These are phyloP conservation scores for Hymenoscyphus fructigenus DNA, from an alignment of 2,329 filamentous ascomycete genomes.

Conservation along the genomic window DNA sequence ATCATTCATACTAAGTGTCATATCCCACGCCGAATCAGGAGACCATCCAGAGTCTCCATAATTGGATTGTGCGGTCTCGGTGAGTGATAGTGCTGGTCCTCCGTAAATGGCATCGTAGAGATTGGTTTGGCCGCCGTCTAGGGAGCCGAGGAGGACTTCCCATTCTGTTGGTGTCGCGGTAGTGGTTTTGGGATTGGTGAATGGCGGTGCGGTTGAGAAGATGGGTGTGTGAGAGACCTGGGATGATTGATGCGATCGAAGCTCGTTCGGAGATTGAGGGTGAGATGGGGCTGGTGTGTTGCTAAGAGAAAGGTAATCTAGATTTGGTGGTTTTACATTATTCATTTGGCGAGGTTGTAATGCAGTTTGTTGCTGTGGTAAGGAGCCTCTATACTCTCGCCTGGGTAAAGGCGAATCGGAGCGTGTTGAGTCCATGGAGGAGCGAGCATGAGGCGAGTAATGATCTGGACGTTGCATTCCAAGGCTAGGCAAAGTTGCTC, in stretches of 20 bases:
- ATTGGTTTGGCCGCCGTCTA: conserved; percentile 77
- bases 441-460: conserved; percentile 29
- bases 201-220: conserved; percentile 31
- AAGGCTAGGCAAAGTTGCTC: conserved; percentile 53
- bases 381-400: conserved; percentile 40
- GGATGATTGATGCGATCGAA: conserved; percentile 37
- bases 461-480: conserved; percentile 23
- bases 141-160: conserved; percentile 76
- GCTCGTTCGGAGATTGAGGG: conserved; percentile 46
- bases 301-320: conserved; percentile 59
- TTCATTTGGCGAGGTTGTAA: conserved; percentile 21
- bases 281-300: conserved; percentile 48
- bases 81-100: conserved; percentile 47
- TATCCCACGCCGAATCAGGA: conserved; percentile 51
- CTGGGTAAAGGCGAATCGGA: conserved; percentile 39
- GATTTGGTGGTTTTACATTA: conserved; percentile 43
- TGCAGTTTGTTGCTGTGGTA: conserved; percentile 28
- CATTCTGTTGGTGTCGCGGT: conserved; percentile 68
- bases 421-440: conserved; percentile 26
- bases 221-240: conserved; percentile 41
- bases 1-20: conserved; percentile 42
- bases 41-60: conserved; percentile 48
- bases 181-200: conserved; percentile 35
- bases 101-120: conserved; percentile 85
- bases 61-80: conserved; percentile 24